Evolutionary conservation across 192 early-diverging fungal species (phyloP), one percentile per base, ranked within the genome.

Genomic region (Mortierella claussenii): DNA sequence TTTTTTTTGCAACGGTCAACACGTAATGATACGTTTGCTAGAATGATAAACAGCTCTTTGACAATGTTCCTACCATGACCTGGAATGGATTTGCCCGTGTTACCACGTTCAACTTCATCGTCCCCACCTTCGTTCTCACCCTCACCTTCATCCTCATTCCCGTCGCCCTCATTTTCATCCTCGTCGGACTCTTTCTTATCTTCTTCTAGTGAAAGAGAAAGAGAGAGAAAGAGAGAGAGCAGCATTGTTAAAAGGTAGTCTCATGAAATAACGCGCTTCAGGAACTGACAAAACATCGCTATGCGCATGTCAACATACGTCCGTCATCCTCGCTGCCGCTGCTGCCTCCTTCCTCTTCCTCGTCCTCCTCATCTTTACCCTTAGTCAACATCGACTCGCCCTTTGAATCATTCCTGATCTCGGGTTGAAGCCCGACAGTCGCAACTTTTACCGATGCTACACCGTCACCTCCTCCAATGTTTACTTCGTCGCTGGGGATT

Each of bases 391-490:
- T n/a, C n/a, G n/a, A n/a, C n/a, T n/a, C n/a, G n/a, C n/a, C 51
- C 28, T 48, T 28, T 42, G 46, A 57, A 26, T 51, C 37, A 24
- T 68, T 44, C 48, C 65, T 48, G 21, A 33, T 18, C 24, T 52
- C 47, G 21, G 55, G 34, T 20, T 24, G 21, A 15, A 44, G 55
- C 7, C 23, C 24, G 28, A 17, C 50, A 8, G 24, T 51, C n/a
- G n/a, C n/a, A n/a, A n/a, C n/a, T n/a, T n/a, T n/a, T n/a, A n/a
- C n/a, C n/a, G n/a, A n/a, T n/a, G n/a, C n/a, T n/a, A n/a, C n/a
- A n/a, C n/a, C n/a, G n/a, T n/a, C n/a, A n/a, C n/a, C n/a, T 13
- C 27, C 28, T 4, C 21, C 37, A 26, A 43, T 26, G 26, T 18
- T 42, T 33, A 15, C 10, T 32, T 2, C 17, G 50, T 12, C 50